phyloP scores from a whole-genome alignment of 257 asterid genomes.

The Solanum chiquidenum region DNA sequence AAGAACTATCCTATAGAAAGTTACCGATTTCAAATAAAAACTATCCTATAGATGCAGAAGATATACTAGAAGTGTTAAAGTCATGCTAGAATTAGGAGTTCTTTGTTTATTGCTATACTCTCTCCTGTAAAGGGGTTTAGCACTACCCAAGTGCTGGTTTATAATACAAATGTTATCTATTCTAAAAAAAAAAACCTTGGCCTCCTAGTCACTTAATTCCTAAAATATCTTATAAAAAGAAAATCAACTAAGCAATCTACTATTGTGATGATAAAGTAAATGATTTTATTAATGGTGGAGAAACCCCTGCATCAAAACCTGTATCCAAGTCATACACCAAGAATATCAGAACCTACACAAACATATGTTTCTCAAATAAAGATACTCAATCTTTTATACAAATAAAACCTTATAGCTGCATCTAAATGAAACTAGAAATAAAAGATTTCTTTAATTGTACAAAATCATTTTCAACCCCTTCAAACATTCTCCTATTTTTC shows the following conservation, averaged over 20 bases:
- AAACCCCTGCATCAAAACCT: neutral
- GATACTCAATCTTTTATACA: neutral
- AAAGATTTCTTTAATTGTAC: neutral
- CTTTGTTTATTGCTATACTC: neutral
- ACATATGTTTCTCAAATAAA: neutral
- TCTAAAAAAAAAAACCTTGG: neutral
- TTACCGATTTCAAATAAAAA: too few species aligned
- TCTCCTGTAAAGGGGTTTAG: neutral
- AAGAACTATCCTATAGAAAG: neutral
- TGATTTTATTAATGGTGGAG: neutral
- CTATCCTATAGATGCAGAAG: neutral
- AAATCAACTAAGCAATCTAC: neutral
- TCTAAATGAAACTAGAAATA: neutral
- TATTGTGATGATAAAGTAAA: neutral
- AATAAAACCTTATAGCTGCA: neutral
- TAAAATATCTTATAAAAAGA: neutral
- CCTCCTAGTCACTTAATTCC: neutral
- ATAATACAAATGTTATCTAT: neutral
- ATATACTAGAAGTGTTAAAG: neutral
- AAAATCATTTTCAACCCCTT: neutral
- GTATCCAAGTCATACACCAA: neutral
- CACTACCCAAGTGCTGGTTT: neutral
- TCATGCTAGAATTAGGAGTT: neutral
- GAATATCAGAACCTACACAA: neutral
- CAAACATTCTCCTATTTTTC: neutral